phyloP scores from a whole-genome alignment of 768 basidiomycete species.

The Russula emetica region DNA sequence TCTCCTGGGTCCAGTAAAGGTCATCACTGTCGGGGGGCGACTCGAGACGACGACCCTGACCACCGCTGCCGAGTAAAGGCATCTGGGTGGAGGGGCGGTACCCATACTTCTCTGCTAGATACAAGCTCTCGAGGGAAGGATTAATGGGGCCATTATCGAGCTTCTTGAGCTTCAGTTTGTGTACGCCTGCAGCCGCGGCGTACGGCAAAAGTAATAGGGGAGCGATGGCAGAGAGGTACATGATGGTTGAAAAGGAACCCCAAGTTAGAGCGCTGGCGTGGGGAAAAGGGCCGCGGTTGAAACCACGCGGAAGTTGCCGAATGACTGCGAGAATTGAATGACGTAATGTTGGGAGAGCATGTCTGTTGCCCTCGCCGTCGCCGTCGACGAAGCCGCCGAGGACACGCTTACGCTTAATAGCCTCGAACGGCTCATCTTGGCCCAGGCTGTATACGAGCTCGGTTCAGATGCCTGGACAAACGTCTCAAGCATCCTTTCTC shows the following conservation, averaged over 20 bases:
- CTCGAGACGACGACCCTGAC: constrained; percentile 58
- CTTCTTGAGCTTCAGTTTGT: constrained; percentile 90
- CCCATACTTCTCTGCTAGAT: constrained; percentile 94
- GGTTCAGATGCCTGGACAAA: constrained; percentile 66
- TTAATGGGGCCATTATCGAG: constrained; percentile 58
- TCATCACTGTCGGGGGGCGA: constrained; percentile 45
- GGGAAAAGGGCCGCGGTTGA: neutral
- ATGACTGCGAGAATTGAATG: neutral
- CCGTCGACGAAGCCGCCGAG: neutral
- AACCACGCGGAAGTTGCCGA: constrained; percentile 14
- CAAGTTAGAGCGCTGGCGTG: neutral
- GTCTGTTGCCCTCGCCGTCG: neutral
- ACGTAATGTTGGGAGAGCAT: constrained; percentile 5
- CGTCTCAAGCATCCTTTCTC: constrained; percentile 60
- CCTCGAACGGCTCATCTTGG: constrained; percentile 73
- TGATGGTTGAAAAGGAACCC: constrained; percentile 32
- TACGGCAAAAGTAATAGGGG: constrained; percentile 44
- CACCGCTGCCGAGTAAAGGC: constrained; percentile 72
- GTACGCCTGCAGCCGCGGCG: constrained; percentile 53
- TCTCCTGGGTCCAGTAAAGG: constrained; percentile 77
- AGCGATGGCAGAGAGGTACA: constrained; percentile 43
- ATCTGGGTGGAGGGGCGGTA: constrained; percentile 45
- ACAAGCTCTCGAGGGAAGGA: constrained; percentile 68
- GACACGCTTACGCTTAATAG: constrained; percentile 32
- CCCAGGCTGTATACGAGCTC: constrained; percentile 82